Evolutionary conservation across 169 alveolate genomes (phyloP), one percentile per base, ranked within the genome.

Genomic region (Blepharisma undulans): DNA sequence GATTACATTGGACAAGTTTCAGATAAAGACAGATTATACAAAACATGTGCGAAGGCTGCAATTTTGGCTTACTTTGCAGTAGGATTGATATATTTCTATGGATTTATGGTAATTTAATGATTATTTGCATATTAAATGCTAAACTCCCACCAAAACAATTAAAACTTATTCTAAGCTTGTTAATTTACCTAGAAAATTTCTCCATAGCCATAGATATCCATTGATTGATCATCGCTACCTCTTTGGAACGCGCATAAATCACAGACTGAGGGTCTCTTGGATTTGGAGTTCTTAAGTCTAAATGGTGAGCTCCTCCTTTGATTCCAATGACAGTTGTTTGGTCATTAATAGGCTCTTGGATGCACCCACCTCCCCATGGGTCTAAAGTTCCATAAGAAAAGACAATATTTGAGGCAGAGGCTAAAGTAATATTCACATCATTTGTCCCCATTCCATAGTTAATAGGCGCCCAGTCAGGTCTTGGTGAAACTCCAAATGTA

Each of bases 281-380:
- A 61, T 93, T 90, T 27, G 97, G 97, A 60, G 84, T 79, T 89
- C 97, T 92, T 12, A 95, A 80, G 79, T 95, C 97, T 30, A 92
- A 60, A 74, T 95, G 97, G 90, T 95, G 97, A 12, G 97, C 97
- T 33, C 94, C 71, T 22, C 79, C 89, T 22, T 84, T 74, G 33
- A 94, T 89, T 19, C 27, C n/a, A 16, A 82, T 48, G 1, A 59
- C 89, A 12, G 30, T 27, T 29, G 61, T 32, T 29, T 79, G 29
- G 34, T 27, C 34, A 33, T 79, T 79, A 2, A 32, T 25, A n/a
- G 36, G 71, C 34, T 79, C 72, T 79, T 33, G 29, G 14, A 79
- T 25, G 14, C 87, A 79, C 18, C 87, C 87, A 5, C 29, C 60
- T 32, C 34, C 30, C 87, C 87, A 79, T 21, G 87, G 87, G 71